phyloP scores from a whole-genome alignment of 148 eudicot genomes.

The Rhododendron mucronatum region DNA sequence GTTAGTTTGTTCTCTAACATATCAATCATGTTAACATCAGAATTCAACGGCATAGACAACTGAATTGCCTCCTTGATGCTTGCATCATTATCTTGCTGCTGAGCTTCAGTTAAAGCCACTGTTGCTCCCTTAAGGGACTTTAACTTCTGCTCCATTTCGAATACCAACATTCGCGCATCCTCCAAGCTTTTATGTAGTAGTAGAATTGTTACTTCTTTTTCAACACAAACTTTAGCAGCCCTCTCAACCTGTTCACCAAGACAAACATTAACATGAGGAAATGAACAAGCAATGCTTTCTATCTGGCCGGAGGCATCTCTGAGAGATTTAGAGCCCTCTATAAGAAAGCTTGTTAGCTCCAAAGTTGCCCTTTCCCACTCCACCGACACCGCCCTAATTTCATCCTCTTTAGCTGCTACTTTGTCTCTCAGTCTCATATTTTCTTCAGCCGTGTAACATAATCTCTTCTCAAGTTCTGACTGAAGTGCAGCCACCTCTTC shows the following conservation, averaged over 20 bases:
- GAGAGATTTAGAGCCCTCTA: conserved; percentile 60
- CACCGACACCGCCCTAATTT: conserved; percentile 22
- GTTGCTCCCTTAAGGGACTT: conserved; percentile 52
- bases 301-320: conserved; percentile 47
- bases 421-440: conserved; percentile 32
- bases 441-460: conserved; percentile 37
- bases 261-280: conserved; percentile 42
- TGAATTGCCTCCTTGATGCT: conserved; percentile 12
- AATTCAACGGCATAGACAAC: conserved; percentile 6
- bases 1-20: conserved; percentile 8
- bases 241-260: conserved; percentile 46
- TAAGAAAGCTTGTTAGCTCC: conserved; percentile 56
- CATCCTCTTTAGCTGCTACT: conserved; percentile 45
- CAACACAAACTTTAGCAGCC: conserved; percentile 51
- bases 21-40: conserved; percentile 7
- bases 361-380: conserved; percentile 64
- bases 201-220: conserved; percentile 51
- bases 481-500: conserved; percentile 52
- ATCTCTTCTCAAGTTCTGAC: conserved; percentile 34
- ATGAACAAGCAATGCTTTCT: conserved; percentile 40
- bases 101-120: conserved; percentile 46
- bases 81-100: conserved; percentile 23
- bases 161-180: conserved; percentile 40
- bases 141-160: conserved; percentile 46
- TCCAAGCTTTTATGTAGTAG: conserved; percentile 46